Conservation (phyloP, 208 protist genomes). For the Leishmania turanica region DNA sequence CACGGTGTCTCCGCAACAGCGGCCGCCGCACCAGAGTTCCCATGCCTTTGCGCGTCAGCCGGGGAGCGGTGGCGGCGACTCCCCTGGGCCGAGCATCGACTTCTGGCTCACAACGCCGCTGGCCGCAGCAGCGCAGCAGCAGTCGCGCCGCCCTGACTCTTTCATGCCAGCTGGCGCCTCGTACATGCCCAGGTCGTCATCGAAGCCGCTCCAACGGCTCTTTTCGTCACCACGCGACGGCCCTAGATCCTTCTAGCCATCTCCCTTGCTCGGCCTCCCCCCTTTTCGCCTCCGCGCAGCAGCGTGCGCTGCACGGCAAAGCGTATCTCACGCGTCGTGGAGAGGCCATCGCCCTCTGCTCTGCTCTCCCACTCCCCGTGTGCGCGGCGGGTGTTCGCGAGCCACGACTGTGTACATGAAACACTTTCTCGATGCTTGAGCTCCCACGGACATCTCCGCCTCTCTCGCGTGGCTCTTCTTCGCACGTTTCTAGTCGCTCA, state of each 20-base stretch:
- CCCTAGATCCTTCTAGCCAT: not conserved
- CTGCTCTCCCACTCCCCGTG: not conserved
- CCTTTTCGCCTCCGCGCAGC: not conserved
- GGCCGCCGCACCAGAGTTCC: not conserved
- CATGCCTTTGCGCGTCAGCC: not conserved
- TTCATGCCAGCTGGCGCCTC: not conserved
- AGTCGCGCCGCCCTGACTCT: not conserved
- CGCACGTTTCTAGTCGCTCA: not conserved
- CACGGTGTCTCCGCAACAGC: constrained; percentile 15
- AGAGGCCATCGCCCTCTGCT: not conserved
- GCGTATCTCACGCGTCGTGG: not conserved
- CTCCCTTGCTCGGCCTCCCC: not conserved
- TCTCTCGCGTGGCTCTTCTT: not conserved
- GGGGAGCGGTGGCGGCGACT: constrained; percentile 9
- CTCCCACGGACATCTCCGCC: no score
- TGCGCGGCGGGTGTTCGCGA: not conserved
- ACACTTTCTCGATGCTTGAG: no score
- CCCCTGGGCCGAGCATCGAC: not conserved
- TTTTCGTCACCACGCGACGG: not conserved
- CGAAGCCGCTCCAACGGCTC: constrained; percentile 5
- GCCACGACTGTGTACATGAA: not conserved
- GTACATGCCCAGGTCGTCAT: not conserved
- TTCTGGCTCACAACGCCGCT: not conserved
- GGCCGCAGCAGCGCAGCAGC: not conserved
- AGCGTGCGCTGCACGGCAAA: not conserved